A percentile compares a stretch with the other conserved stretches of the same genome.
Evolutionary conservation across 768 basidiomycete genomes (phyloP).

Genomic region (Sporobolomyces phaffii): DNA sequence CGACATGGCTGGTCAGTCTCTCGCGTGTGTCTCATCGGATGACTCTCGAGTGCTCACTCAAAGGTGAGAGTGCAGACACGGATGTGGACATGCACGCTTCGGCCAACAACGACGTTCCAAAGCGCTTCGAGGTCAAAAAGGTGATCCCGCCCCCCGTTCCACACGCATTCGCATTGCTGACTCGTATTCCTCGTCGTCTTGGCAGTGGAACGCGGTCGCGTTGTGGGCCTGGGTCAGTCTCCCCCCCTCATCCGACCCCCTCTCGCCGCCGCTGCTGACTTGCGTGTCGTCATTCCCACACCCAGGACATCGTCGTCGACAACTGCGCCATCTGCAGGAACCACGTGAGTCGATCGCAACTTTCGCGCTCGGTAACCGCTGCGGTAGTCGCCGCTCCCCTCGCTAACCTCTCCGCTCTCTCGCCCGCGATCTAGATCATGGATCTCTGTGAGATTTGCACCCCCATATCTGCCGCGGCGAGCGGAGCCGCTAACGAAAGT

Average conservation of each 20-base stretch:
- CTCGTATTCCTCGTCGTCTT: no score
- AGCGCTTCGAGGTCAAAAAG: conserved; percentile 98
- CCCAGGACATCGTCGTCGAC: conserved; percentile 92
- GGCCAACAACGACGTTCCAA: conserved; percentile 51
- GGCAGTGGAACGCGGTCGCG: conserved; percentile 99
- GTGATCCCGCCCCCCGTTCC: conserved; percentile 50
- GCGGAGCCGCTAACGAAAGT: no score
- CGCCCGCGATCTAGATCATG: conserved; percentile 72
- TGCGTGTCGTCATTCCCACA: no score
- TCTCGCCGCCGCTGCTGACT: not conserved
- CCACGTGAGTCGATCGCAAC: conserved; percentile 13
- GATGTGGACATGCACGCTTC: conserved; percentile 30
- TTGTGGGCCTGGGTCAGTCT: conserved; percentile 89
- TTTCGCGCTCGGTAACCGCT: not conserved
- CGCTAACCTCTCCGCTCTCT: not conserved
- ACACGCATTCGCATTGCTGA: no score
- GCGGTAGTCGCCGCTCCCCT: not conserved
- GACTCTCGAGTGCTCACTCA: no score
- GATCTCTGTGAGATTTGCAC: conserved; percentile 76
- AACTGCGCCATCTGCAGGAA: conserved; percentile 95
- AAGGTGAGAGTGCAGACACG: no score
- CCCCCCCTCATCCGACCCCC: not conserved
- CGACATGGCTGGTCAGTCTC: not conserved
- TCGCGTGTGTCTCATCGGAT: no score
- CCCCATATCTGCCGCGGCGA: no score